Percentiles rank a stretch among this genome's conserved stretches.
Conservation (phyloP, 2,329 filamentous ascomycete species). For the Stagonosporopsis cucurbitacearum region DNA sequence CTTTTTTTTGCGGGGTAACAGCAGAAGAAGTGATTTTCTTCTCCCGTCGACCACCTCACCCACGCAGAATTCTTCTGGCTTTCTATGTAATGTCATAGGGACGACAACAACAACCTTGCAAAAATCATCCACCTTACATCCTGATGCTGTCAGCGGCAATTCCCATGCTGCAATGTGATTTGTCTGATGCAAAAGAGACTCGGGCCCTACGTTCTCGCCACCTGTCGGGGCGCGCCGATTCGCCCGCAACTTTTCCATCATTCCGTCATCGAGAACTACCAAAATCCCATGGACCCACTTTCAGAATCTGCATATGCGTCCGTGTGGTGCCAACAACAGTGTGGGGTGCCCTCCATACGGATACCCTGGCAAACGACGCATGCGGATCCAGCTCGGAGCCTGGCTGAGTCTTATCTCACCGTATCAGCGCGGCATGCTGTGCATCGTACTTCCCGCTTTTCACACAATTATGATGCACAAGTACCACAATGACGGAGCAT, state of each 20-base stretch:
- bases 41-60: neutral
- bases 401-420: neutral
- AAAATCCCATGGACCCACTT: slow-evolving; percentile 11
- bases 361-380: neutral
- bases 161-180: neutral
- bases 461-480: neutral
- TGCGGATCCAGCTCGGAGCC: neutral
- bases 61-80: neutral
- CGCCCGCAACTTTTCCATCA: neutral
- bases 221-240: neutral
- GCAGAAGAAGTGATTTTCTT: neutral
- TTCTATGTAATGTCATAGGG: neutral
- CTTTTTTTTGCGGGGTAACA: neutral
- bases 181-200: neutral
- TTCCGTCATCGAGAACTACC: neutral
- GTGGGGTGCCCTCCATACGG: neutral
- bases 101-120: neutral
- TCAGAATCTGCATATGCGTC: neutral
- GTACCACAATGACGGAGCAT: neutral
- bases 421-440: neutral
- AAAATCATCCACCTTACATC: neutral
- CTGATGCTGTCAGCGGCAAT: neutral
- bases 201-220: neutral
- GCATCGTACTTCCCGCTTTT: neutral
- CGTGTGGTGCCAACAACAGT: neutral